A percentile compares a stretch with the other conserved stretches of the same genome.
phyloP scores from a whole-genome alignment of 345 rosid genomes.

The Litchi chinensis region DNA sequence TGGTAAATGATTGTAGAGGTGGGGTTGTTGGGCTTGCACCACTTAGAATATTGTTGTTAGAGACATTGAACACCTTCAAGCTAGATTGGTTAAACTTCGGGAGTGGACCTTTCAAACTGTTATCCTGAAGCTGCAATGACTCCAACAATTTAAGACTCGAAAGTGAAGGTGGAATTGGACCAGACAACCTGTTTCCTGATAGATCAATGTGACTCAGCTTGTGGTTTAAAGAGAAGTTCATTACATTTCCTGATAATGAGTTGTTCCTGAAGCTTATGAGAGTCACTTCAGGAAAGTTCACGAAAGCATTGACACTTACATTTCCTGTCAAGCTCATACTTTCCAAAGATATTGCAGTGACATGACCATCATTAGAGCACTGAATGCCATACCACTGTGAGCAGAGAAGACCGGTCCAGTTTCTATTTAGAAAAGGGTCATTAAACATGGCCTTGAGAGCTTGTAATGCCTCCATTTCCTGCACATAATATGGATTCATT shows the following conservation, averaged over 20 bases:
- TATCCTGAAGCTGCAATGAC: slow-evolving; percentile 48
- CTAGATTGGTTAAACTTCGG: slow-evolving; percentile 38
- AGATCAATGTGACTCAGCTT: slow-evolving; percentile 41
- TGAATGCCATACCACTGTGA: slow-evolving; percentile 46
- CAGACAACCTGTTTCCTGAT: slow-evolving; percentile 41
- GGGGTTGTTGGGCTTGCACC: slow-evolving; percentile 42
- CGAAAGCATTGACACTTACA: slow-evolving; percentile 25
- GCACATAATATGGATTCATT: slow-evolving; percentile 10
- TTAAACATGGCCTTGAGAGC: slow-evolving; percentile 42
- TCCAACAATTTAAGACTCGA: slow-evolving; percentile 26
- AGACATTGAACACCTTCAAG: slow-evolving; percentile 41
- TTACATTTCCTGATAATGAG: slow-evolving; percentile 35
- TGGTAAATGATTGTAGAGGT: slow-evolving; percentile 30
- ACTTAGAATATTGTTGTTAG: slow-evolving; percentile 41
- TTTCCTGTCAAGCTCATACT: slow-evolving; percentile 36
- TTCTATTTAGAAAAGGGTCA: slow-evolving; percentile 35
- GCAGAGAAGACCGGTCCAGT: slow-evolving; percentile 55
- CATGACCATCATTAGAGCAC: slow-evolving; percentile 32
- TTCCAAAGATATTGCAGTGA: slow-evolving; percentile 37
- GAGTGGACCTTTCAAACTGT: slow-evolving; percentile 43
- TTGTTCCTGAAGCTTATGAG: slow-evolving; percentile 46
- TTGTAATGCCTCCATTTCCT: slow-evolving; percentile 39
- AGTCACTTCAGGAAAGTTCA: slow-evolving; percentile 34
- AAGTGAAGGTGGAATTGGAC: slow-evolving; percentile 35
- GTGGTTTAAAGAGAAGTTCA: slow-evolving; percentile 46